Base-by-base conservation (phyloP, 805 yeast species). In the Nakazawaea pomicola region DNA sequence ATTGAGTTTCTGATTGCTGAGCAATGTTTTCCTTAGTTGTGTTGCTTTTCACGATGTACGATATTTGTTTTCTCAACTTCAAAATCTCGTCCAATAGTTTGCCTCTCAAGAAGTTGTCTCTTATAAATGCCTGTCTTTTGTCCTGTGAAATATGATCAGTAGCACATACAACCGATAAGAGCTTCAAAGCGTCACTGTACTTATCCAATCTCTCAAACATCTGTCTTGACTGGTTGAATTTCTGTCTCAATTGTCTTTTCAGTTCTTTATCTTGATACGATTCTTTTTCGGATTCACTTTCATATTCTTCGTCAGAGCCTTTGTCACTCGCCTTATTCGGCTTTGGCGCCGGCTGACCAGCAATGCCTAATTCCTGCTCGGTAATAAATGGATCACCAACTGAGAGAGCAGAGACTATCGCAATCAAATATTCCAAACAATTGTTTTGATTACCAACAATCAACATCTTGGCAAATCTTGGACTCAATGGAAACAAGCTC, bases 401-500 rank as follows among this genome's bases (percentile, higher is more conserved):
- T 0, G 97, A 82, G 24, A 93, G 64, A 0, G 89, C 95, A 24
- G 97, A 83, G 1, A 93, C 97, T 40, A 93, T 72, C 0, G 97
- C 93, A 34, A 93, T 78, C n/a, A 93, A 72, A 55, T 86, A 91
- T 0, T 95, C 88, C 43, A 93, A 64, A 60, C 97, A 90, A 6
- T 75, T 82, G 33, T 75, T 78, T 58, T 93, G 97, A 57, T 88
- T 85, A 6, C 96, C 95, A 29, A 91, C 76, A 21, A 90, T 71
- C 43, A 93, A 67, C 74, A 93, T 87, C 56, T 90, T 90, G 2
- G 98, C 80, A 59, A 84, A 95, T 36, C 99, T 70, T 2, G 99
- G 99, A 54, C 93, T 81, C 51, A 93, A 68, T 29, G 99, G 99
- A 68, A 93, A 91, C 42, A 79, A 64, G 48, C 95, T 78, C 95